Base-by-base conservation (phyloP, 257 asterid genomes). In the Cruciata laevipes region DNA sequence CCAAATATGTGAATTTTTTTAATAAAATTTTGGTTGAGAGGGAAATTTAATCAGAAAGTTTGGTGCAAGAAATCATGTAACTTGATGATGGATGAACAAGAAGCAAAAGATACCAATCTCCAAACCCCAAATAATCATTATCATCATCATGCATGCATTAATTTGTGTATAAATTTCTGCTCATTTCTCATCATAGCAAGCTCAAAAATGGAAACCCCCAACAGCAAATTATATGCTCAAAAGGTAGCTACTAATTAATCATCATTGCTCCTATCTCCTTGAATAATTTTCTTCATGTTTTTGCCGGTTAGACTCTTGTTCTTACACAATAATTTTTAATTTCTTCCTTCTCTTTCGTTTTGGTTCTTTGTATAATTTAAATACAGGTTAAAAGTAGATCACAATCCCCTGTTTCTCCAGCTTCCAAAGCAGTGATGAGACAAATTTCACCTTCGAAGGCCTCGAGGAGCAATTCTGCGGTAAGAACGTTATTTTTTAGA, bases 11-110 rank as follows among this genome's bases (percentile, higher is more conserved):
- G 55, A 21, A 47, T 47, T 14, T 51, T 20, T 0, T 20, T 53
- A 20, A 18, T 4, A 53, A 53, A 53, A 52, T 4, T 52, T n/a
- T 27, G 47, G 6, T 25, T 75, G 79, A 75, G 79, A 75, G 71
- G 63, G 75, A 75, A 71, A 66, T 75, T 65, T 64, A 65, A 75
- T 70, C 75, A 75, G 79, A 75, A 73, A 70, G 79, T 75, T 75
- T 75, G 79, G 79, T 75, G 66, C 61, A 70, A 24, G 49, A 70
- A 37, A 70, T 51, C 65, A 70, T 56, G 68, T 71, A 60, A 70
- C 33, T 69, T 64, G 42, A 51, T 65, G 79, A 75, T 75, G 63
- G 79, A 70, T 64, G 69, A 75, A 70, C 79, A 75, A 32, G 37
- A 70, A 70, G 73, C 58, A 72, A 75, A 64, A 75, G 68, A 65